Percentiles rank a stretch among this genome's conserved stretches.
Conservation (phyloP, 768 basidiomycete species). For the Mycena albidolilacea region DNA sequence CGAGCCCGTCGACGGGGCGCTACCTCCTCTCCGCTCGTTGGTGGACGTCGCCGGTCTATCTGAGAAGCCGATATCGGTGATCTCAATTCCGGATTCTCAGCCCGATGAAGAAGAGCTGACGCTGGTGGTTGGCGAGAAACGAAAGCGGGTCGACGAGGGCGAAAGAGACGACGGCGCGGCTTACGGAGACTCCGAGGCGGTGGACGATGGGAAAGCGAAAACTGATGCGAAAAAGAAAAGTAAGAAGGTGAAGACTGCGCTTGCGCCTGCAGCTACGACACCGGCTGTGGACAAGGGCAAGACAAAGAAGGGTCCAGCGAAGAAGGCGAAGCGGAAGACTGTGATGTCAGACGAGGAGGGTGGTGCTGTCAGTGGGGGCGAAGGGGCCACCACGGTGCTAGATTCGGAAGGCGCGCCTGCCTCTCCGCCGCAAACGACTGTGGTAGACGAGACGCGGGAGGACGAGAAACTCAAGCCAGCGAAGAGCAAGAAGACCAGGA, state of each 20-base stretch:
- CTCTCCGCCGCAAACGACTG: background rate
- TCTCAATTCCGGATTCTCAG: conserved; percentile 48
- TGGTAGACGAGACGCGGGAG: conserved; percentile 13
- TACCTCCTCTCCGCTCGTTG: conserved; percentile 25
- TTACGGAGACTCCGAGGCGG: no score
- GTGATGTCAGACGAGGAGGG: conserved; percentile 53
- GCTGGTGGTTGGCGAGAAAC: conserved; percentile 43
- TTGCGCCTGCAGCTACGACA: background rate
- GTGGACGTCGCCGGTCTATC: conserved; percentile 28
- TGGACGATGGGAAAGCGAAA: conserved; percentile 25
- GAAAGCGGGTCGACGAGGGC: conserved; percentile 45
- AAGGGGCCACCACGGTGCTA: background rate
- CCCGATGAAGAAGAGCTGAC: conserved; percentile 41
- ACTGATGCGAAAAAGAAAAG: conserved; percentile 30
- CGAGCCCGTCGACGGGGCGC: conserved; percentile 8
- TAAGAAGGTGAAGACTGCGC: conserved; percentile 39
- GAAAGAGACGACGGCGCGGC: conserved; percentile 38
- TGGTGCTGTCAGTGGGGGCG: background rate
- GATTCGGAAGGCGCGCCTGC: background rate
- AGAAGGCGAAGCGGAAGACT: conserved; percentile 37
- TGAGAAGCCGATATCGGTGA: conserved; percentile 38
- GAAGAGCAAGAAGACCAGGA: conserved; percentile 34
- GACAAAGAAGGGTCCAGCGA: conserved; percentile 26
- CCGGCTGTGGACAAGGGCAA: conserved; percentile 1
- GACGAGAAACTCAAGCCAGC: conserved; percentile 9